Base-by-base conservation (phyloP, 768 basidiomycete genomes). In the Lentinula boryana region DNA sequence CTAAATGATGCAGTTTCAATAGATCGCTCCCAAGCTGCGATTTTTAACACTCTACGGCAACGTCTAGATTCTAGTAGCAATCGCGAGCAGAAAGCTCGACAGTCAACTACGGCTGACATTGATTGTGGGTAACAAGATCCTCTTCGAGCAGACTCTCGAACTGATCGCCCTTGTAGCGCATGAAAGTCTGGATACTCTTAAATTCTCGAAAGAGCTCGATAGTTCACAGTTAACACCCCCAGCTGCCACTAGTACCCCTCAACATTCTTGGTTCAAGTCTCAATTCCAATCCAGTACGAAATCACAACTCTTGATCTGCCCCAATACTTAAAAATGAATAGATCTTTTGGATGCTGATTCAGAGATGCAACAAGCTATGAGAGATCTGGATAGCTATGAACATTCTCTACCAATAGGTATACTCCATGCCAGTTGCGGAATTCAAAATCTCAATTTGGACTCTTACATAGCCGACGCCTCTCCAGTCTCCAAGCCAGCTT, bases 311-410 rank as follows among this genome's bases (percentile, higher is more conserved):
- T 52, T 9, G n/a, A 32, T 16, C 32, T 27, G 7, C 46, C 7
- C 15, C 46, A 16, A 8, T n/a, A 38, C n/a, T 50, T 44, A 38
- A 16, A 31, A 4, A 27, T 44, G 5, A 12, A 49, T 62, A 89
- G 87, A 89, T 73, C 74, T 89, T 15, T 70, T 89, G 60, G 86
- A 88, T 21, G 79, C 82, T 59, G 85, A 90, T 65, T 86, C 87
- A 2, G 86, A 86, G 65, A 89, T 90, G 88, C 85, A 84, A 58
- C 78, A 80, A 56, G 83, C 77, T 9, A 81, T 90, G 66, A 76
- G 80, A 32, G 82, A 76, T 21, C 67, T 84, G 60, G 80, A 84
- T 57, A 84, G 78, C 65, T 83, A 75, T 63, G 84, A 82, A 40
- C 77, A 70, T 40, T 76, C 77, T 43, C 67, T 66, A 21, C 27